Percentiles rank a stretch among this genome's conserved stretches.
These are phyloP conservation scores for Chamaecyparis obtusa DNA, from an alignment of 75 land plant species.

Conservation along the genomic window DNA sequence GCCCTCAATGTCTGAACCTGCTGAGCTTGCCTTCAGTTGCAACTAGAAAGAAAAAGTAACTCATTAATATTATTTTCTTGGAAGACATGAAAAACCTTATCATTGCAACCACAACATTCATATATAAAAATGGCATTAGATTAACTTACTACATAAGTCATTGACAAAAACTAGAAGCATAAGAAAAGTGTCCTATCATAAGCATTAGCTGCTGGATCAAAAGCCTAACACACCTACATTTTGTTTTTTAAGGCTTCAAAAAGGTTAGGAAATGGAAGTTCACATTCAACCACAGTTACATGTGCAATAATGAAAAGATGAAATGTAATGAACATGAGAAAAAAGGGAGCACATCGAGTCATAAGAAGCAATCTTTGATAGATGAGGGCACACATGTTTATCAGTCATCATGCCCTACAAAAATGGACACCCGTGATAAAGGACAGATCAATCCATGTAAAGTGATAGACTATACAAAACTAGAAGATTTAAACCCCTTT, in stretches of 20 bases:
- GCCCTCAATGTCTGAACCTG: constrained; percentile 8
- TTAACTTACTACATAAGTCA: neutral
- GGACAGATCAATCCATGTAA: neutral
- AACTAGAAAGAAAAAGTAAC: neutral
- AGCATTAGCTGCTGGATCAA: neutral
- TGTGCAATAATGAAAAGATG: neutral
- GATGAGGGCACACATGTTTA: neutral
- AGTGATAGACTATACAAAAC: neutral
- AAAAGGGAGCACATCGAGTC: neutral
- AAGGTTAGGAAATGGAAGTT: neutral
- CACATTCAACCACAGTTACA: neutral
- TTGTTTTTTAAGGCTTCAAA: neutral
- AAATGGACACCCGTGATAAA: neutral
- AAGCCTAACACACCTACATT: neutral
- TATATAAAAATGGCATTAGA: neutral
- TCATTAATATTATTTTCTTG: neutral
- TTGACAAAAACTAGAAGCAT: neutral
- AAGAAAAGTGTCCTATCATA: neutral
- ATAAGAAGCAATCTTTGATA: neutral
- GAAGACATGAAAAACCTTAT: neutral
- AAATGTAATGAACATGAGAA: neutral
- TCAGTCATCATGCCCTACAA: neutral
- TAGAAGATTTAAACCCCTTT: neutral
- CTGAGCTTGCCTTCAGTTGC: neutral
- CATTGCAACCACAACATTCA: neutral